Conservation (phyloP, 2,329 filamentous ascomycete genomes). For the Pseudogymnoascus sp. region DNA sequence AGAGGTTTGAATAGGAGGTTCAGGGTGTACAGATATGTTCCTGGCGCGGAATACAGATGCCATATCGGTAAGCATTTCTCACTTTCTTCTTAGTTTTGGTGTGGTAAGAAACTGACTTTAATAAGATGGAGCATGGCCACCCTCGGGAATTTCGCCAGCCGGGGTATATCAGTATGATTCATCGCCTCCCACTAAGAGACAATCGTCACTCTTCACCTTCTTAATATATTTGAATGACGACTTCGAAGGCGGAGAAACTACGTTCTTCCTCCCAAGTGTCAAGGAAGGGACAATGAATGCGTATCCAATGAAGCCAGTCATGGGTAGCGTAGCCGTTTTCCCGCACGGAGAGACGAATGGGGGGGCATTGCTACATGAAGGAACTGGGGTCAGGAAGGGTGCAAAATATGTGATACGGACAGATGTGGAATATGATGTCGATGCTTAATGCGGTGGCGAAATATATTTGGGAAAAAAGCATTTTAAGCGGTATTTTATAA, state of each 20-base stretch:
- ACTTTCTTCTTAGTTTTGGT: neutral
- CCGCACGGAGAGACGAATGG: conserved; percentile 62
- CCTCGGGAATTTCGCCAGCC: conserved; percentile 51
- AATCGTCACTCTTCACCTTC: conserved; percentile 64
- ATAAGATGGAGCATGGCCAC: conserved; percentile 62
- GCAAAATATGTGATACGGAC: conserved; percentile 64
- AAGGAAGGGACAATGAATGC: conserved; percentile 61
- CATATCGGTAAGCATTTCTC: conserved; percentile 45
- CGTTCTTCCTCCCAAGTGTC: conserved; percentile 59
- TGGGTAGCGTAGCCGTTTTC: conserved; percentile 62
- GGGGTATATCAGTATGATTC: conserved; percentile 56
- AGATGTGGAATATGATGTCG: conserved; percentile 63
- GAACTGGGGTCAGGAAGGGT: conserved; percentile 60
- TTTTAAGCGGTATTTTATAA: neutral
- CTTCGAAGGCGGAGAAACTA: conserved; percentile 65
- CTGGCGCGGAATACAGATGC: conserved; percentile 63
- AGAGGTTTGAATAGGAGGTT: conserved; percentile 63
- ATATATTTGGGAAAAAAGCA: neutral
- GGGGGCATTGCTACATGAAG: conserved; percentile 61
- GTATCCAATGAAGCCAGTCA: conserved; percentile 60
- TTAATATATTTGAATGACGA: conserved; percentile 65
- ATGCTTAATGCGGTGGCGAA: conserved; percentile 9
- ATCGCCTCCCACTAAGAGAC: conserved; percentile 50
- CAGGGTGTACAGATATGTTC: conserved; percentile 65
- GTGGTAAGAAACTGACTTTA: conserved; percentile 11